Conservation (phyloP, 352 stramenopile species). For the Phytophthora lateralis region DNA sequence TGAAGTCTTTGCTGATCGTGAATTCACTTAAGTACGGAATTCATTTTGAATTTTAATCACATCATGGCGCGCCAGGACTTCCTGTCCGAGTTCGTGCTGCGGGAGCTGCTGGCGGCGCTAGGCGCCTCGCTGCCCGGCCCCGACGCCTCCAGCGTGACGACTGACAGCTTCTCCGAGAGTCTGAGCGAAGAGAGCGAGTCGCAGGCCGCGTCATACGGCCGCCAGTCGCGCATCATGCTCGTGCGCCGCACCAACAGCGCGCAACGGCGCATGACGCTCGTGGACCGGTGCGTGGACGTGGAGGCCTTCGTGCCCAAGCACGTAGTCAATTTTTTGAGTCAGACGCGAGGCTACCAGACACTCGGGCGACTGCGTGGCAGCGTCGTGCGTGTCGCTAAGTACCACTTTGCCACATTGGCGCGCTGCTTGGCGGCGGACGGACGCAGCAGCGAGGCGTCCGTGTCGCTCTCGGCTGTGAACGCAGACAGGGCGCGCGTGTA, state of each 20-base stretch:
- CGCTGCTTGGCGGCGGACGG: slow-evolving; percentile 36
- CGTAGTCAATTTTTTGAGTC: slow-evolving; percentile 25
- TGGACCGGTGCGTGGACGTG: slow-evolving; percentile 52
- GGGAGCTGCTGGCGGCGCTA: slow-evolving; percentile 61
- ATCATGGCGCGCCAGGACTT: slow-evolving; percentile 29
- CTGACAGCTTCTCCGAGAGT: slow-evolving; percentile 45
- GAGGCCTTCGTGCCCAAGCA: slow-evolving; percentile 53
- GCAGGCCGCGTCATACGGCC: slow-evolving; percentile 14
- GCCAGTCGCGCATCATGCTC: slow-evolving; percentile 54
- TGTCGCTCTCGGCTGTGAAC: slow-evolving; percentile 20
- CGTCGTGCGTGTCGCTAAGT: slow-evolving; percentile 61
- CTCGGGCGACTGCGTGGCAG: slow-evolving; percentile 53
- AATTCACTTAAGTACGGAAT: neutral
- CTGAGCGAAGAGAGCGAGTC: slow-evolving; percentile 69
- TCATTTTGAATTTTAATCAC: slow-evolving; percentile 1
- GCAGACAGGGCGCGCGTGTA: slow-evolving; percentile 34
- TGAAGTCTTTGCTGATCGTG: too few relatives aligned
- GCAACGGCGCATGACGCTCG: slow-evolving; percentile 49
- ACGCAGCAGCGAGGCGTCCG: slow-evolving; percentile 17
- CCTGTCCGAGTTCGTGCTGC: slow-evolving; percentile 57
- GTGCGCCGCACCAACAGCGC: slow-evolving; percentile 50
- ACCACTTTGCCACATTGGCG: slow-evolving; percentile 57
- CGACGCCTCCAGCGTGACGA: neutral
- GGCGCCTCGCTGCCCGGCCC: slow-evolving; percentile 10
- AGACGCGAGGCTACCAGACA: slow-evolving; percentile 36